A percentile compares a stretch with the other conserved stretches of the same genome.
phyloP scores from a whole-genome alignment of 192 early-diverging fungal species.

The Spinellus fusiger region DNA sequence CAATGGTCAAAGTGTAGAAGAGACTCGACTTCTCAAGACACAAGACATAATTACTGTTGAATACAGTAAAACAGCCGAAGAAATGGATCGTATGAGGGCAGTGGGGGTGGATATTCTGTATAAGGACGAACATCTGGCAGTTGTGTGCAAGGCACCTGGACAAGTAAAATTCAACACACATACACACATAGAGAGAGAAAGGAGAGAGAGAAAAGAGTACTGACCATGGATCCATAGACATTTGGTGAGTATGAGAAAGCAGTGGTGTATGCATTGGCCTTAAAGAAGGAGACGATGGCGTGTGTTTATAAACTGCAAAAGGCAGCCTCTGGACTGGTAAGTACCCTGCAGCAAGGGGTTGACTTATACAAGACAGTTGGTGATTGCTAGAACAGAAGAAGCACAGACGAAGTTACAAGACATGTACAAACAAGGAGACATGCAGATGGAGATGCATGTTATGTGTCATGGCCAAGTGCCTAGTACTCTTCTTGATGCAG shows the following conservation, averaged over 20 bases:
- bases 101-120: constrained; percentile 44
- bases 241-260: constrained; percentile 16
- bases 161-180: constrained; percentile 25
- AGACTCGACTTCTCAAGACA: constrained; percentile 38
- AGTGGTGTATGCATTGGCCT: constrained; percentile 12
- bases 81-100: constrained; percentile 34
- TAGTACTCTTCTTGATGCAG: not conserved
- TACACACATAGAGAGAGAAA: constrained; percentile 10
- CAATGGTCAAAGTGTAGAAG: constrained; percentile 44
- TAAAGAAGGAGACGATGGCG: constrained; percentile 13
- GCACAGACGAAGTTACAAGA: constrained; percentile 22
- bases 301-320: constrained; percentile 50
- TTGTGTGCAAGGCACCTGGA: constrained; percentile 56
- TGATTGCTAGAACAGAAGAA: constrained; percentile 37
- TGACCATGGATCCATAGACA: too few relatives aligned
- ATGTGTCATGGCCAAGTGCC: constrained; percentile 37
- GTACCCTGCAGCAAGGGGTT: not conserved
- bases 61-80: constrained; percentile 35
- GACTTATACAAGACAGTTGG: constrained; percentile 23
- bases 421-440: constrained; percentile 28
- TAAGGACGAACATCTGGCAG: constrained; percentile 45
- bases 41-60: constrained; percentile 46
- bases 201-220: not conserved
- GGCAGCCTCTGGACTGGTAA: constrained; percentile 48
- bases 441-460: constrained; percentile 23